Percentiles rank a stretch among this genome's conserved stretches.
These are phyloP conservation scores for Galium porrigens DNA, from an alignment of 305 asterid genomes.

Conservation along the genomic window DNA sequence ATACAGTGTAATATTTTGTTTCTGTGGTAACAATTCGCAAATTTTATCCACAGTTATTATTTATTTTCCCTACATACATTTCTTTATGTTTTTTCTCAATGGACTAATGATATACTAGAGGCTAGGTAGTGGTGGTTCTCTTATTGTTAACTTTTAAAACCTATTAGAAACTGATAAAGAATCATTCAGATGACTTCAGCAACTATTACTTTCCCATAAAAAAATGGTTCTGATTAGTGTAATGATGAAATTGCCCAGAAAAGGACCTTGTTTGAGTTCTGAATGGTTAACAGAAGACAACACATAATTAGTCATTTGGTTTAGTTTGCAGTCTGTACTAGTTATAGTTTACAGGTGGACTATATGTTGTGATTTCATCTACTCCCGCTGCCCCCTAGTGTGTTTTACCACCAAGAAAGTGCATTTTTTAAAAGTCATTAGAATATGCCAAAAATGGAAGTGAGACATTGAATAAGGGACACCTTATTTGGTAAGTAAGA, in stretches of 20 bases:
- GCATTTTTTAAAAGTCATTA: neutral
- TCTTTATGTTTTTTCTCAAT: neutral
- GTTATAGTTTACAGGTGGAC: neutral
- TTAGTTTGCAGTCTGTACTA: neutral
- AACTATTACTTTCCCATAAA: neutral
- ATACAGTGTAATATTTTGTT: neutral
- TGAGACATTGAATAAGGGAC: neutral
- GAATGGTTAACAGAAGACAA: too few species aligned
- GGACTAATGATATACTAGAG: neutral
- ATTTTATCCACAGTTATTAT: neutral
- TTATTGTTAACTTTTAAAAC: neutral
- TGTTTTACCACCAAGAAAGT: too few species aligned
- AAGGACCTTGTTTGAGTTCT: neutral
- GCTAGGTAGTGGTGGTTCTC: neutral
- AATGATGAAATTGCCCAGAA: neutral
- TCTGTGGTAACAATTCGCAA: neutral
- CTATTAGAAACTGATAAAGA: neutral
- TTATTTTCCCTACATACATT: neutral
- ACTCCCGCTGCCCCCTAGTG: too few species aligned
- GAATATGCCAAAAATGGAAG: neutral
- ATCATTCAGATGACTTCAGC: neutral
- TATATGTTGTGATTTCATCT: neutral
- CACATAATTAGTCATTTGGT: neutral
- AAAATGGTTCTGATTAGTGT: slow-evolving; percentile 1
- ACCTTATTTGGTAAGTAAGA: neutral